Evolutionary conservation across 2,329 filamentous ascomycete species (phyloP).

Genomic region (Apiospora arundinis): DNA sequence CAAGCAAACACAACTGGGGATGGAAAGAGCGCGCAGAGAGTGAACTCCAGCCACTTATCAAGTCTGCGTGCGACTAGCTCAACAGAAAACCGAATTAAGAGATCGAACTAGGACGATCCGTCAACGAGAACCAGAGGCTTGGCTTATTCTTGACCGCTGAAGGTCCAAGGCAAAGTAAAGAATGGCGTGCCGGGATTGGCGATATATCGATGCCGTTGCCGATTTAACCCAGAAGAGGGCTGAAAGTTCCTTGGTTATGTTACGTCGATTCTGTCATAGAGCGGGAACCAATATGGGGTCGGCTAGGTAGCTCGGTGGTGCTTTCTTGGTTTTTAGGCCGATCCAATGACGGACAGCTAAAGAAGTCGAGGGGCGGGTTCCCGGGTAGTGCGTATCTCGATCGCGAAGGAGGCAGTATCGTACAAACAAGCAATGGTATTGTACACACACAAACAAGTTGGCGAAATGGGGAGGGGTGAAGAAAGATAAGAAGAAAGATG

Average conservation of each 20-base stretch:
- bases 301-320: constrained; percentile 12
- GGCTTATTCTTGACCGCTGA: constrained; percentile 7
- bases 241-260: constrained; percentile 10
- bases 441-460: background rate
- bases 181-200: constrained; percentile 15
- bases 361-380: constrained; percentile 8
- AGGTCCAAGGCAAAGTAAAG: background rate
- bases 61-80: background rate
- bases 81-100: background rate
- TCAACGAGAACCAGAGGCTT: constrained; percentile 2
- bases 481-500: background rate
- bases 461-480: background rate
- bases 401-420: background rate
- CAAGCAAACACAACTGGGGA: background rate
- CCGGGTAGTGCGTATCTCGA: constrained; percentile 10
- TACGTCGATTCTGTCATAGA: constrained; percentile 13
- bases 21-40: background rate
- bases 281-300: constrained; percentile 18
- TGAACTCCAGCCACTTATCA: constrained; percentile 16
- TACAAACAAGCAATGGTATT: background rate
- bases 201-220: constrained; percentile 16
- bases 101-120: background rate
- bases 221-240: constrained; percentile 12
- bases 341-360: constrained; percentile 1
- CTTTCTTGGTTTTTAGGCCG: constrained; percentile 19